Conservation (phyloP, 345 rosid species). For the Brassica rapa region DNA sequence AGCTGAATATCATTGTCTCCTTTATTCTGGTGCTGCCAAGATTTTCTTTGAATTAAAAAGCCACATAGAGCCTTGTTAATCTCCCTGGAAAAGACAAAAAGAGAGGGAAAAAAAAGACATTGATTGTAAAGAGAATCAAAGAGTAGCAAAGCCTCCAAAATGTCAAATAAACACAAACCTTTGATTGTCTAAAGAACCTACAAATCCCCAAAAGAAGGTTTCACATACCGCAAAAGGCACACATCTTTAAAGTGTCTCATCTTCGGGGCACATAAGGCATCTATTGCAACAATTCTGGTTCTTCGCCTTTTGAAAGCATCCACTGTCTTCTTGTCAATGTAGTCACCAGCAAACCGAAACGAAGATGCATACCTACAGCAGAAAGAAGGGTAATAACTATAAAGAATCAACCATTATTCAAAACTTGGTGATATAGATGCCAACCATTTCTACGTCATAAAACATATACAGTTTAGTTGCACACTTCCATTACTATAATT, state of each 20-base stretch:
- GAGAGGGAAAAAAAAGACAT: not conserved
- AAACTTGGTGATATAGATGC: constrained; percentile 6
- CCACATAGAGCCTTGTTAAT: constrained; percentile 91
- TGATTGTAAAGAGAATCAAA: not conserved
- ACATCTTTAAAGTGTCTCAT: constrained; percentile 55
- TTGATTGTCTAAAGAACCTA: constrained; percentile 25
- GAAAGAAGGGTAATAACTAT: constrained; percentile 31
- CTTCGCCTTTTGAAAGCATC: constrained; percentile 65
- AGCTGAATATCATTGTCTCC: constrained; percentile 33
- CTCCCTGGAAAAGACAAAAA: constrained; percentile 64
- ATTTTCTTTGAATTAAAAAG: constrained; percentile 57
- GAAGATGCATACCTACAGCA: constrained; percentile 85
- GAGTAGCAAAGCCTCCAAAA: constrained; percentile 7
- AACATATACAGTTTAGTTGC: not conserved
- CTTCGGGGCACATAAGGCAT: constrained; percentile 71
- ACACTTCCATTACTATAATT: not conserved
- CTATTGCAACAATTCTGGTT: constrained; percentile 76
- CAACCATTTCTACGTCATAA: constrained; percentile 9
- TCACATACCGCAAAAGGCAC: constrained; percentile 67
- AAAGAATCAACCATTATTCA: not conserved
- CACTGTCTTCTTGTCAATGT: constrained; percentile 57
- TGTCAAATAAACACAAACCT: not conserved
- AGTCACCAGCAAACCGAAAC: constrained; percentile 81
- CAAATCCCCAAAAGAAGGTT: constrained; percentile 10
- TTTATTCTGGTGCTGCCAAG: constrained; percentile 39